Conservation (phyloP, 768 basidiomycete species). For the Amanita muscaria region DNA sequence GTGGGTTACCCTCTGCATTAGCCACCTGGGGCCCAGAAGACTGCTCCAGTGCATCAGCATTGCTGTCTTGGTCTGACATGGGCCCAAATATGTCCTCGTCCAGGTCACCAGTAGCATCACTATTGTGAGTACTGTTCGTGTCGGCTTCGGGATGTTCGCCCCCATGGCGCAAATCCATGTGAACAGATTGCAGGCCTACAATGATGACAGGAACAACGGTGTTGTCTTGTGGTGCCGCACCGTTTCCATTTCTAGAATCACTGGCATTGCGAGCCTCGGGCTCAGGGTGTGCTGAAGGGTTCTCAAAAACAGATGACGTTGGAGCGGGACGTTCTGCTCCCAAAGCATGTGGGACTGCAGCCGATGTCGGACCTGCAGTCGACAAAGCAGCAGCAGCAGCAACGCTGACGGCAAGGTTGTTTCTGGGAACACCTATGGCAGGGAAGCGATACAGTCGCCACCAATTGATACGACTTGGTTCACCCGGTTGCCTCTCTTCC, state of each 20-base stretch:
- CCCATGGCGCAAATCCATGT: slow-evolving; percentile 32
- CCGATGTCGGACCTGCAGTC: slow-evolving; percentile 1
- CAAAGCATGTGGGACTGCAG: slow-evolving; percentile 10
- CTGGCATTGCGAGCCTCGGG: slow-evolving; percentile 11
- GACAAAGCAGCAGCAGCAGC: slow-evolving; percentile 13
- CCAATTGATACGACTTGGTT: slow-evolving; percentile 55
- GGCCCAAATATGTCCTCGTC: slow-evolving; percentile 9
- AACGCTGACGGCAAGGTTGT: slow-evolving; percentile 19
- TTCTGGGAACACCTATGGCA: slow-evolving; percentile 34
- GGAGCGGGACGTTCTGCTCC: slow-evolving; percentile 8
- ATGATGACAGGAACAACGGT: slow-evolving; percentile 77
- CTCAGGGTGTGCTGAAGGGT: slow-evolving; percentile 4
- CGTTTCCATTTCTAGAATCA: slow-evolving; percentile 3
- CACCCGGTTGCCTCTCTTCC: slow-evolving; percentile 20
- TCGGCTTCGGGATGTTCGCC: slow-evolving; percentile 14
- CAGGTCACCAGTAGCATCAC: slow-evolving; percentile 9
- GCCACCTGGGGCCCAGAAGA: background rate
- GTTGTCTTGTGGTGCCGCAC: slow-evolving; percentile 17
- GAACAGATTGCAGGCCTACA: slow-evolving; percentile 73
- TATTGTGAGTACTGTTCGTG: slow-evolving; percentile 6
- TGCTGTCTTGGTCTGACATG: background rate
- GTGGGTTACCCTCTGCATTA: slow-evolving; percentile 1
- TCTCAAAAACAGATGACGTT: slow-evolving; percentile 1
- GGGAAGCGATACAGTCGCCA: slow-evolving; percentile 83
- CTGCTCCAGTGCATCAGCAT: background rate